Evolutionary conservation across 1,139 yeast species (phyloP).

Genomic region (Yamadazyma conglobata): DNA sequence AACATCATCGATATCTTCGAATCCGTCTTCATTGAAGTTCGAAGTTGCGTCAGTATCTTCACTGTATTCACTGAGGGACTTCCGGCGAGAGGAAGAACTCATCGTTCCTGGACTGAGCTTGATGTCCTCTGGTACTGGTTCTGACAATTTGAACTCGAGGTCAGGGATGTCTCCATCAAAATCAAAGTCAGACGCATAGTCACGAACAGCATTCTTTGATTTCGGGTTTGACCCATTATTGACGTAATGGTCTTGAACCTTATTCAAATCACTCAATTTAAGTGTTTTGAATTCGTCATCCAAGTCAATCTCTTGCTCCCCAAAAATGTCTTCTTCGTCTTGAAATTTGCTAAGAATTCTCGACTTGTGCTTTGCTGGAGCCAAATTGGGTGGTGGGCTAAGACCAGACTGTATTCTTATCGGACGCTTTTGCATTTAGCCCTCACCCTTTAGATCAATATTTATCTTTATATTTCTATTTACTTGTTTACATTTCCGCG

Average conservation of each 20-base stretch:
- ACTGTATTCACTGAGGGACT: conserved; percentile 34
- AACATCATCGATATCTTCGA: conserved; percentile 39
- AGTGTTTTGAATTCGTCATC: conserved; percentile 26
- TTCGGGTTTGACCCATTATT: conserved; percentile 2
- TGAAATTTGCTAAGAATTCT: conserved; percentile 18
- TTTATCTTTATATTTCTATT: conserved; percentile 1
- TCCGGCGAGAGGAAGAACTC: conserved; percentile 13
- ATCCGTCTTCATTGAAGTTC: conserved; percentile 39
- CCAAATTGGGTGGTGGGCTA: conserved; percentile 11
- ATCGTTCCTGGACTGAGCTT: conserved; percentile 12
- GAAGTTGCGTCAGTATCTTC: conserved; percentile 43
- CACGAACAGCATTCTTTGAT: conserved; percentile 5
- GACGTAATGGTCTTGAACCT: conserved; percentile 14
- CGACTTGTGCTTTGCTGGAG: conserved; percentile 9
- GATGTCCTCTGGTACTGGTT: conserved; percentile 6
- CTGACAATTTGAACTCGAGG: conserved; percentile 8
- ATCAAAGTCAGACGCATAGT: conserved; percentile 13
- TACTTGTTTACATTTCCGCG: conserved; percentile 6
- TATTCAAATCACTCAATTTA: conserved; percentile 14
- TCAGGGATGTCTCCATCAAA: conserved; percentile 11
- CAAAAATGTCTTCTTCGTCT: conserved; percentile 33
- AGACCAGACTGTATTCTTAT: conserved; percentile 10
- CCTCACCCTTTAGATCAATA: no score
- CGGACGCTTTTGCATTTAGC: conserved; percentile 7
- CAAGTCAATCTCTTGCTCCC: conserved; percentile 20